Conservation (phyloP, 1,284 basidiomycete genomes). For the Heliocybe sulcata region DNA sequence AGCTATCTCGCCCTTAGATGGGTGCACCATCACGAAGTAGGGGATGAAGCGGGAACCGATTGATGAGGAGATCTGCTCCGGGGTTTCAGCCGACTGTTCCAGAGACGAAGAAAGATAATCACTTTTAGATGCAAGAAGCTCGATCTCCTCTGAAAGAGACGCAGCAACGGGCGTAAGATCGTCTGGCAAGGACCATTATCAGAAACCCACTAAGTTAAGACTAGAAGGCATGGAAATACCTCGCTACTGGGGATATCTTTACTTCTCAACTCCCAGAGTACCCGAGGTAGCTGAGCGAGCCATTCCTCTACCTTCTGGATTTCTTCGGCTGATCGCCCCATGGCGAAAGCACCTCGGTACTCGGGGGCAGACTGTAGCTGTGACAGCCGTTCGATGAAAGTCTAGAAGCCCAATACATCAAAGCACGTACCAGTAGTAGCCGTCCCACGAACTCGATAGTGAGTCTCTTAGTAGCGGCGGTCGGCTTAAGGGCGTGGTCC, state of each 20-base stretch:
- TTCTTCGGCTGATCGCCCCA: constrained; percentile 24
- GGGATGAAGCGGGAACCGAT: constrained; percentile 60
- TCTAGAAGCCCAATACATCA: constrained; percentile 1
- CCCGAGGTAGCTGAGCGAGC: constrained; percentile 65
- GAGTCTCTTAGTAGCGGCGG: constrained; percentile 49
- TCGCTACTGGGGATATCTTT: constrained; percentile 49
- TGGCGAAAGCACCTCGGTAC: constrained; percentile 44
- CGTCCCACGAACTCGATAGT: constrained; percentile 70
- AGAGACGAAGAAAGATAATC: constrained; percentile 14
- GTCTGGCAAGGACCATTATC: background rate
- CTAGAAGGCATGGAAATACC: constrained; percentile 29
- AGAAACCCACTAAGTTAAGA: constrained; percentile 7
- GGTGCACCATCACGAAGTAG: constrained; percentile 72
- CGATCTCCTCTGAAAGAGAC: constrained; percentile 50
- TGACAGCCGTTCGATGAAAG: constrained; percentile 4
- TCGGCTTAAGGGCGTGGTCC: constrained; percentile 52
- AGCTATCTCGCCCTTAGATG: constrained; percentile 54
- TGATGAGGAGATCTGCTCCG: constrained; percentile 29
- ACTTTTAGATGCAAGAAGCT: constrained; percentile 36
- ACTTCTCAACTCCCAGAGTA: constrained; percentile 76
- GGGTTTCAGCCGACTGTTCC: constrained; percentile 9
- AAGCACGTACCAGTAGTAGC: constrained; percentile 52
- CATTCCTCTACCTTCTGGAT: constrained; percentile 47
- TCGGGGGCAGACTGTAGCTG: constrained; percentile 58
- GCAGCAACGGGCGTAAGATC: constrained; percentile 57